Percentiles rank a stretch among this genome's conserved stretches.
These are phyloP conservation scores for Rhizopogon salebrosus DNA, from an alignment of 768 basidiomycete genomes.

Conservation along the genomic window DNA sequence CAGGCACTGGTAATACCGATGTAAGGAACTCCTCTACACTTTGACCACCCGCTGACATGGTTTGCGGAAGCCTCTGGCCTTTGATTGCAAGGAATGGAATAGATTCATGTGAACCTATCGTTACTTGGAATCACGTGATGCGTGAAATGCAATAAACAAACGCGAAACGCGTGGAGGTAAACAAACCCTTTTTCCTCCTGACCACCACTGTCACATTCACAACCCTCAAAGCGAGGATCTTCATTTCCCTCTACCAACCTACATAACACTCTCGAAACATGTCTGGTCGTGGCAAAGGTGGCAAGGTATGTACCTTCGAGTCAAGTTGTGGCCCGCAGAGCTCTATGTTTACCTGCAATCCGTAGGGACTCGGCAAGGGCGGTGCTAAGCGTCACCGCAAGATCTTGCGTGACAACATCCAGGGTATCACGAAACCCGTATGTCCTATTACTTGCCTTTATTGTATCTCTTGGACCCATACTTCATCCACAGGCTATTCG, in stretches of 20 bases:
- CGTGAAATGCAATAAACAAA: background rate
- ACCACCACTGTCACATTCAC: slow-evolving; percentile 3
- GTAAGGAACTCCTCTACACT: slow-evolving; percentile 15
- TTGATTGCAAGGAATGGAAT: too few relatives aligned
- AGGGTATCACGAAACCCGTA: slow-evolving; percentile 36
- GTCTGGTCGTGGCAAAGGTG: slow-evolving; percentile 87
- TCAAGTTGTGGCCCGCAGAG: background rate
- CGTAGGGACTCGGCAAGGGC: slow-evolving; percentile 76
- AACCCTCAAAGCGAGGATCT: background rate
- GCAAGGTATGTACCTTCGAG: slow-evolving; percentile 38
- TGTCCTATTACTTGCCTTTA: background rate
- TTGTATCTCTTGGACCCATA: background rate
- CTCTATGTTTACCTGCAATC: background rate
- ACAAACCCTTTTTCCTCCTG: background rate
- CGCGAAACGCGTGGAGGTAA: background rate
- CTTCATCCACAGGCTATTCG: slow-evolving; percentile 37
- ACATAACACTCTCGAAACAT: slow-evolving; percentile 30
- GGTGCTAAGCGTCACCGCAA: slow-evolving; percentile 82
- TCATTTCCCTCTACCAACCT: background rate
- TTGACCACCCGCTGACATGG: background rate
- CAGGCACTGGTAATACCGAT: slow-evolving; percentile 19
- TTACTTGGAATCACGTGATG: slow-evolving; percentile 3
- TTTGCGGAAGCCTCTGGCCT: too few relatives aligned
- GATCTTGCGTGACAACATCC: slow-evolving; percentile 73
- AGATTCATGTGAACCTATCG: too few relatives aligned